Evolutionary conservation across 805 yeast genomes (phyloP), one percentile per base, ranked within the genome.

Genomic region (Candida loeiensis): DNA sequence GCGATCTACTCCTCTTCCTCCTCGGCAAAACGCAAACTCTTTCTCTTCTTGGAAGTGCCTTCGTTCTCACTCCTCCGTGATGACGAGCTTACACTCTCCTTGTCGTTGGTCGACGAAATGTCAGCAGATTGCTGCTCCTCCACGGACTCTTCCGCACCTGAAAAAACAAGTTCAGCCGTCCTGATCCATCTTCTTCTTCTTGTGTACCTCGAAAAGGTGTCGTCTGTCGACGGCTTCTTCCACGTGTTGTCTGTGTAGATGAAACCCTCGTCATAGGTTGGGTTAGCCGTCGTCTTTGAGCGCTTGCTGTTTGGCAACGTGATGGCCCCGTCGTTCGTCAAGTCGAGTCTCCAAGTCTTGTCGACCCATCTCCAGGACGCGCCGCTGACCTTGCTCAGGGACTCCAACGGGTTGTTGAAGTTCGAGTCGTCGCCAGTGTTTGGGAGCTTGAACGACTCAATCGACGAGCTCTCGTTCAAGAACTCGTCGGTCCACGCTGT

Each of bases 401-500:
- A 48, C 33, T 47, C 42, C 49, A 51, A 43, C 46, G 67, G 56
- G 22, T 47, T 56, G 58, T 48, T 54, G 55, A 38, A 51, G 45
- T 58, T 52, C 38, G 46, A 43, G 43, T 74, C 65, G 45, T 65
- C 75, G 18, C 24, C 25, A 15, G 83, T 75, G 44, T 81, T 87
- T 3, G 99, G 98, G 42, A 91, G 68, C 57, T 80, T 79, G 62
- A 91, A 91, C 14, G 73, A 64, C 4, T 84, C 93, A 14, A 90
- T 82, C 6, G 89, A 71, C 4, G 84, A 79, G 1, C 87, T 76
- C 57, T 89, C 96, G 60, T 90, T 91, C 46, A 89, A 69, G 55
- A 89, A 90, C 59, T 90, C 97, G 58, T 91, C 99, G 0, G 98
- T 90, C 97, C 98, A 91, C 3, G 98, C 83, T 0, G 95, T 82